Evolutionary conservation across 345 rosid species (phyloP), one percentile per base, ranked within the genome.

Genomic region (Lumnitzera littorea): DNA sequence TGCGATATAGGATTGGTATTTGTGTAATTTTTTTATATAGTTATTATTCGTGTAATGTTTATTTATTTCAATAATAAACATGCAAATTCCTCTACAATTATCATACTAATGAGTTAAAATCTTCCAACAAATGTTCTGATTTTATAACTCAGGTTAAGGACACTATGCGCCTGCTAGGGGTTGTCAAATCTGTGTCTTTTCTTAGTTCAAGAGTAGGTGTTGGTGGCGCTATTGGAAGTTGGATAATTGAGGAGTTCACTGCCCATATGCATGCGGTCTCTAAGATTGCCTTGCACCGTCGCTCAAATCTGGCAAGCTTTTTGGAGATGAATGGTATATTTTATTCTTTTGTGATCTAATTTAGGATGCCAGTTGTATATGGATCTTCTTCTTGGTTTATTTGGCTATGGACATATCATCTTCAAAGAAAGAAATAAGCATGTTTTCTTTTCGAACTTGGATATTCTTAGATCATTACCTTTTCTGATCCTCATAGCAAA

Each of bases 201-300:
- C 84, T 94, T 61, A 83, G 87, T 51, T 80, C 96, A 60, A 86
- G 84, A 78, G 74, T 90, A 61, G 96, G 90, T 64, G 78, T 78
- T 71, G 95, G 95, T 66, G 83, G 86, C 57, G 62, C 77, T 50
- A 71, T 86, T 13, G 90, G 88, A 64, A 80, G 84, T 41, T 86
- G 95, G 88, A 80, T 88, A 67, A 80, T 94, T 65, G 97, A 84
- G 73, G 99, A 94, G 77, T 94, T 94, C 72, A 90, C 81, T 63
- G 85, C 89, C 64, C 99, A 88, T 76, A 94, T 94, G 96, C 90
- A 85, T 64, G 95, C 95, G 13, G 91, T 94, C 50, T 90, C 97
- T 58, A 94, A 83, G 87, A 88, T 90, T 80, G 95, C 99, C 57
- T 72, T 94, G 88, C 89, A 84, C 61, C 99, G 96, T 49, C 91